Base-by-base conservation (phyloP, 2,329 filamentous ascomycete genomes). In the Eurotiales sp. region DNA sequence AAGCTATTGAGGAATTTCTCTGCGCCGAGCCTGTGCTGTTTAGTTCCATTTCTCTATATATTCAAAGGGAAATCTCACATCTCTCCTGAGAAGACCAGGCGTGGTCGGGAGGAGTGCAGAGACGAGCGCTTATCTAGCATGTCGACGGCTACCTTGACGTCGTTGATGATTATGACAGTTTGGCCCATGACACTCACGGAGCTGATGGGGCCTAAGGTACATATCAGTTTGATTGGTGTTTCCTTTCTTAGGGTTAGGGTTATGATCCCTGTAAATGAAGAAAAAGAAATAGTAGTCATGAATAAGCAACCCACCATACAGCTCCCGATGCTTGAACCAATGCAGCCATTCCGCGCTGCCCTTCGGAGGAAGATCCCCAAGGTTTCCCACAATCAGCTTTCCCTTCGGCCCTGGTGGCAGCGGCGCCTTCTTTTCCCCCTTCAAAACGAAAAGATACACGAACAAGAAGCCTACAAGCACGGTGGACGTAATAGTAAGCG, bases 331-430 rank as follows among this genome's bases (percentile, higher is more conserved):
- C 41, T 75, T 64, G 0, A 70, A 50, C 72, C 73, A 76, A 46
- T 76, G 72, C n/a, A 69, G 55, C 56, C 62, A 72, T 43, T 75
- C 73, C 4, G 64, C 66, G 27, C 54, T 54, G 0, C 64, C 67
- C 8, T 62, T 50, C 0, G 67, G 60, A 0, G 78, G 78, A n/a
- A 81, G 60, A 55, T 80, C 77, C 1, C 57, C 54, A 14, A 80
- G 55, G 56, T 81, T 81, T 6, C 78, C 78, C 4, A 81, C 21
- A 0, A 81, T n/a, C 0, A 76, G 76, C 4, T 74, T 57, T 0
- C 68, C 70, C 34, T 66, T 76, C 0, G 79, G 79, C 0, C 79
- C 79, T 1, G 78, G 79, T 1, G 77, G 78, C 2, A 51, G 42
- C n/a, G n/a, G n/a, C n/a, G n/a, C n/a, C n/a, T n/a, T n/a, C 0